Base-by-base conservation (phyloP, 257 asterid genomes). In the Solanum bulbocastanum region DNA sequence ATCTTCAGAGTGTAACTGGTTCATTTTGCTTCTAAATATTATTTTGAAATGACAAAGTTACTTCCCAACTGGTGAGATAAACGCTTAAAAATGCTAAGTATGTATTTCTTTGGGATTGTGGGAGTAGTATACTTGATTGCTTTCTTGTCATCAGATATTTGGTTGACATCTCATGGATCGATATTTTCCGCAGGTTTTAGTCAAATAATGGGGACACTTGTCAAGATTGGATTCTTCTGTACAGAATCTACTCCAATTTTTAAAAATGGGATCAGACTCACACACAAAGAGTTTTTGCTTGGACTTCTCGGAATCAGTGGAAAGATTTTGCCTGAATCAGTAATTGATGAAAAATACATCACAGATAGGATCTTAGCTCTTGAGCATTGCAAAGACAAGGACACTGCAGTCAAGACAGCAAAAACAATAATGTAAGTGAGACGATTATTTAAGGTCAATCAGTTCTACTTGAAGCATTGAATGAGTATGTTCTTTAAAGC, bases 131-230 rank as follows among this genome's bases (percentile, higher is more conserved):
- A 30, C 69, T 46, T 18, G 18, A 49, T 46, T 3, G 69, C 4
- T 49, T 46, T 46, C 18, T 3, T 32, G 1, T 85, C 3, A 9
- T 14, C 76, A 40, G 27, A 68, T 16, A 3, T 65, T 71, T 40
- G 23, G 36, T 68, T 8, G 37, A 46, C 83, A 73, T 46, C 74
- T 86, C 9, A 27, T 8, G 39, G 69, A 60, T 52, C 39, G n/a
- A 85, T 87, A 32, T 88, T 78, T 79, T 85, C 12, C 84, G 88
- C 96, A 96, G 99, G 99, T 86, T 96, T 96, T 83, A 93, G 98
- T 87, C 95, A 91, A 88, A 93, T 95, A 88, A 95, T 97, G 99
- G 98, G 95, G 84, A 91, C 98, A 82, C 91, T 97, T 40, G 93
- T 98, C 46, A 96, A 94, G 90, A 87, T 93, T 10, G 99, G 99